Evolutionary conservation across 1,139 yeast genomes (phyloP), one percentile per base, ranked within the genome.

Genomic region (Lodderomyces margitis): DNA sequence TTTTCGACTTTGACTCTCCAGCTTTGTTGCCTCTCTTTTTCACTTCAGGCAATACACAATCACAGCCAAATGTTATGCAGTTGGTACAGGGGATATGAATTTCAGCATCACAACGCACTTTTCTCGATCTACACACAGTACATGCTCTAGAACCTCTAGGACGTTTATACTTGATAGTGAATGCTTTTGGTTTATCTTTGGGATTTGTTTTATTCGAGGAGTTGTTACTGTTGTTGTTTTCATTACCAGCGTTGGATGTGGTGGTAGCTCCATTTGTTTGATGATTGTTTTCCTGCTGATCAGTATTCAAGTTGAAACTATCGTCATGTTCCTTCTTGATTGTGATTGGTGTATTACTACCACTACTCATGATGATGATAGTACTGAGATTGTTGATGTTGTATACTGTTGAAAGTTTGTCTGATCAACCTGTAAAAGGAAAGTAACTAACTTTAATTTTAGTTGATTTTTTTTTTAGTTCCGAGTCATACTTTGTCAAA

Each of bases 71-170:
- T 1, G 89, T 85, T 38, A 81, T 74, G 57, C 91, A 83, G 58
- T 83, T 83, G 23, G 89, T 81, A 56, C 91, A 83, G 2, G 91
- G 91, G 52, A 81, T 80, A 53, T 82, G 86, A 39, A 80, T 78
- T 46, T 73, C 78, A 4, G 80, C 80, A 67, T 82, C 69, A 78
- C 89, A 82, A 25, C 91, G 70, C 12, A 83, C 91, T 56, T 83
- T 83, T 34, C 91, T 63, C n/a, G 83, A 73, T 42, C 86, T 80
- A 58, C 91, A 83, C 11, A 73, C 74, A 11, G 71, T 67, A 51
- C 82, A 78, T 1, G 82, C 83, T 40, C 78, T 56, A 6, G 74
- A 61, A 2, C 81, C 79, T 45, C 82, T 57, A 16, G 78, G 75
- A 25, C 81, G 57, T 50, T 74, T 74, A 51, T 72, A 74, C 50